phyloP scores from a whole-genome alignment of 2,329 filamentous ascomycete species.

The Colletotrichum sp. region DNA sequence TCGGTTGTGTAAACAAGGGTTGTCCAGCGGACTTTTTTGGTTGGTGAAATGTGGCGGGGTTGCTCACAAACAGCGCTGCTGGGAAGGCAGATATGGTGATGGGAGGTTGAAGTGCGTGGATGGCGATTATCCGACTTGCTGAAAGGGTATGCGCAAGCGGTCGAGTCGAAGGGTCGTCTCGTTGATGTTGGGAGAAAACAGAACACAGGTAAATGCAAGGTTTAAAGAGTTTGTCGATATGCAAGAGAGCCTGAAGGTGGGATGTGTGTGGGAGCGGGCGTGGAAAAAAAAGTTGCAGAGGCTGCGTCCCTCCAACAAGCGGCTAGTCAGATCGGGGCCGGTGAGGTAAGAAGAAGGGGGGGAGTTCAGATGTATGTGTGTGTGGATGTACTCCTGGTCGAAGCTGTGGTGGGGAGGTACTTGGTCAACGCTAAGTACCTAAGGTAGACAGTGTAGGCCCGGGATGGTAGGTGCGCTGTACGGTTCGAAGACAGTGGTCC shows the following conservation, averaged over 20 bases:
- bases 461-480: neutral
- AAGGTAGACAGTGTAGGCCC: neutral
- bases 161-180: constrained; percentile 15
- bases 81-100: neutral
- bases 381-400: neutral
- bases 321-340: neutral
- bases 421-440: neutral
- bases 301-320: neutral
- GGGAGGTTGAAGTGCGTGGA: neutral
- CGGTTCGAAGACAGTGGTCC: neutral
- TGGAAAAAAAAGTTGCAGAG: constrained; percentile 21
- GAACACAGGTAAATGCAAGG: constrained; percentile 11
- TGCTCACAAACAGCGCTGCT: constrained; percentile 14
- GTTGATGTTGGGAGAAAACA: neutral
- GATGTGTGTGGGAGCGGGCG: constrained; percentile 6
- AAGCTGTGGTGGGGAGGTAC: neutral
- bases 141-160: constrained; percentile 16
- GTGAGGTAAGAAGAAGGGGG: constrained; percentile 3
- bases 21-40: neutral
- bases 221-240: constrained; percentile 20
- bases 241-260: constrained; percentile 19
- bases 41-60: constrained; percentile 9
- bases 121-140: constrained; percentile 16
- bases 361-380: neutral
- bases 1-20: constrained; percentile 14